A percentile compares a stretch with the other conserved stretches of the same genome.
Conservation (phyloP, 495 filamentous ascomycete species). For the Neurospora intermedia region DNA sequence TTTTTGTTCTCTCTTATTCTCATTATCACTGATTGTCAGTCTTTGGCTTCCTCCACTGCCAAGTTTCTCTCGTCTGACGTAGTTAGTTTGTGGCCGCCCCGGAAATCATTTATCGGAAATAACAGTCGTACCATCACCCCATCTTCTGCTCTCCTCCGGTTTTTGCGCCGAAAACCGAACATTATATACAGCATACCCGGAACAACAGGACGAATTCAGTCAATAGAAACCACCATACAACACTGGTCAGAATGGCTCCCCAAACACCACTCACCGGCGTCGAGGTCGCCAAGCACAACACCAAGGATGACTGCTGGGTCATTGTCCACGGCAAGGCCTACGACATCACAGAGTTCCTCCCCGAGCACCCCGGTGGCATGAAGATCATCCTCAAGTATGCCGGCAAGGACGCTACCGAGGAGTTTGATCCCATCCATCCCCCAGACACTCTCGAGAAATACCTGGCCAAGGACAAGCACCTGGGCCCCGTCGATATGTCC, state of each 20-base stretch:
- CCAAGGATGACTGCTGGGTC: conserved; percentile 64
- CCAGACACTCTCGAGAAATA: conserved; percentile 71
- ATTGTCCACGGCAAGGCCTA: conserved; percentile 64
- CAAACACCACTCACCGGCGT: conserved; percentile 38
- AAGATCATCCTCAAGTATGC: conserved; percentile 77
- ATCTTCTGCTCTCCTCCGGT: background rate
- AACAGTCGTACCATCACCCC: background rate
- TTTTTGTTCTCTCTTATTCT: background rate
- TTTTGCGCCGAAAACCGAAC: background rate
- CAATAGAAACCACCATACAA: background rate
- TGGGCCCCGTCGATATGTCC: conserved; percentile 83
- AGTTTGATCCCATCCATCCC: conserved; percentile 74
- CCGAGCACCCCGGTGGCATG: conserved; percentile 67
- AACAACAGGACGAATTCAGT: background rate
- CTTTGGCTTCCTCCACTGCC: background rate
- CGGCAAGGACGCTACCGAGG: conserved; percentile 73
- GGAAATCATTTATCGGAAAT: background rate
- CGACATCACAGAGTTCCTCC: conserved; percentile 68
- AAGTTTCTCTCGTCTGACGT: background rate
- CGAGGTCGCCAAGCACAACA: conserved; percentile 60
- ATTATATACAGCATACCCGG: background rate
- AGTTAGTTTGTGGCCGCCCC: background rate
- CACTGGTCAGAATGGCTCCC: conserved; percentile 18
- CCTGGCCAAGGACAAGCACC: conserved; percentile 73
- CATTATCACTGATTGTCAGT: background rate